Evolutionary conservation across 768 basidiomycete genomes (phyloP).

Genomic region (Tulasnella sp.): DNA sequence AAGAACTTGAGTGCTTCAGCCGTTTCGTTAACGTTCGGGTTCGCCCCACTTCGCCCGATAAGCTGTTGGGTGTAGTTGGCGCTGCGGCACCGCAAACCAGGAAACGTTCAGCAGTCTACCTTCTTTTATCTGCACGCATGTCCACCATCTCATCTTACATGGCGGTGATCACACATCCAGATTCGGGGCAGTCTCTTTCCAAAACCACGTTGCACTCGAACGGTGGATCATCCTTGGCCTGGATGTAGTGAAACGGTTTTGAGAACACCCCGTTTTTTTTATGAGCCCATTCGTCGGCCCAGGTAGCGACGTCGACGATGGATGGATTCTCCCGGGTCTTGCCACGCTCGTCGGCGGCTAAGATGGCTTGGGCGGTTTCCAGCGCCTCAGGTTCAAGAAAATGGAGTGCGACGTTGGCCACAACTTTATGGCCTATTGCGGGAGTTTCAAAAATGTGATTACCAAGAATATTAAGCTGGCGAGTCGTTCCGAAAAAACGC

Average conservation of each 20-base stretch:
- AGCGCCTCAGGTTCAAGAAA: not conserved
- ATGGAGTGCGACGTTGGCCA: slow-evolving; percentile 10
- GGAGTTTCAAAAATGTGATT: too few relatives aligned
- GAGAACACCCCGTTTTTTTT: not conserved
- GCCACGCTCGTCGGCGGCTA: slow-evolving; percentile 6
- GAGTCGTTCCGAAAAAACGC: not conserved
- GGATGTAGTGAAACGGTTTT: slow-evolving; percentile 18
- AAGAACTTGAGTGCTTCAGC: slow-evolving; percentile 23
- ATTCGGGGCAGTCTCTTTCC: slow-evolving; percentile 8
- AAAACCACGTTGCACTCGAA: slow-evolving; percentile 1
- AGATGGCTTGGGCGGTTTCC: not conserved
- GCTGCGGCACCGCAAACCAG: not conserved
- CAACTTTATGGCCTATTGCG: slow-evolving; percentile 7
- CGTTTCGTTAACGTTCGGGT: not conserved
- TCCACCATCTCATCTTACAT: not conserved
- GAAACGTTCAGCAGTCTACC: not conserved
- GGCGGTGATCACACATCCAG: slow-evolving; percentile 3
- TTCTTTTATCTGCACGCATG: not conserved
- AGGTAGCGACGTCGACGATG: slow-evolving; percentile 17
- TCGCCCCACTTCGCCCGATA: not conserved
- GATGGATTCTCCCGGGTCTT: not conserved
- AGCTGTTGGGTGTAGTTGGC: not conserved
- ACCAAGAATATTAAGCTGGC: not conserved
- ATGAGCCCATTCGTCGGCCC: slow-evolving; percentile 19
- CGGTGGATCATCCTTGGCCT: slow-evolving; percentile 21